These are phyloP conservation scores for Metschnikowia henanensis DNA, from an alignment of 805 yeast genomes.

Conservation along the genomic window DNA sequence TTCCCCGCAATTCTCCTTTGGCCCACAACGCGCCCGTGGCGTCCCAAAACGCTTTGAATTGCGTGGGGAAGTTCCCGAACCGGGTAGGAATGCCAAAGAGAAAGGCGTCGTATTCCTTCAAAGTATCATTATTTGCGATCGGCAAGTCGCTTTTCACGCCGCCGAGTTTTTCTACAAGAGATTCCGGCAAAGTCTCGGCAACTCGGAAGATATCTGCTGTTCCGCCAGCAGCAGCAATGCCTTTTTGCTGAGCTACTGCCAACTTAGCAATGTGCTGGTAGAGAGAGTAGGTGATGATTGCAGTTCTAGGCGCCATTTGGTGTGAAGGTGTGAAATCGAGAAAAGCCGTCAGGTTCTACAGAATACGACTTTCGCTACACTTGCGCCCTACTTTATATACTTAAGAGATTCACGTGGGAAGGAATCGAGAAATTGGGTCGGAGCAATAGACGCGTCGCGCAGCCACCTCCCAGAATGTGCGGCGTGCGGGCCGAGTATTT, in stretches of 20 bases:
- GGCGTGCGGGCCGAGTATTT: too few species aligned
- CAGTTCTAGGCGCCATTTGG: constrained; percentile 38
- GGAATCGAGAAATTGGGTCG: too few species aligned
- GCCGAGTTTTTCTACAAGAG: constrained; percentile 53
- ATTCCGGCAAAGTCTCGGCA: constrained; percentile 68
- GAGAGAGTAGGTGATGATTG: constrained; percentile 60
- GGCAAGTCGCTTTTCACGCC: constrained; percentile 45
- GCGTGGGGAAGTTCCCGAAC: constrained; percentile 74
- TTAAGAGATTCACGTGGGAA: too few species aligned
- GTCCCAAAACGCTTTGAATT: constrained; percentile 76
- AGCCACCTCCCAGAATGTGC: too few species aligned
- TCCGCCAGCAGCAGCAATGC: constrained; percentile 68
- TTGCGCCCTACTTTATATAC: too few species aligned
- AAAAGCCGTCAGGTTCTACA: not conserved
- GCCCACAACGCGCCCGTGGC: constrained; percentile 79
- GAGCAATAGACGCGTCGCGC: too few species aligned
- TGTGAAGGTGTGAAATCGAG: not conserved
- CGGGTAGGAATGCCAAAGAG: constrained; percentile 81
- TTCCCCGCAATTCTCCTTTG: constrained; percentile 64
- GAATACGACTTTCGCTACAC: too few species aligned
- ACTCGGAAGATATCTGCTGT: constrained; percentile 73
- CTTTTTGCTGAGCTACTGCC: constrained; percentile 67
- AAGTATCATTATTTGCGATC: constrained; percentile 54
- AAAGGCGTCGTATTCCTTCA: constrained; percentile 68
- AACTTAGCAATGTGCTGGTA: constrained; percentile 73